Base-by-base conservation (phyloP, 83 land plant genomes). In the Larix sibirica region DNA sequence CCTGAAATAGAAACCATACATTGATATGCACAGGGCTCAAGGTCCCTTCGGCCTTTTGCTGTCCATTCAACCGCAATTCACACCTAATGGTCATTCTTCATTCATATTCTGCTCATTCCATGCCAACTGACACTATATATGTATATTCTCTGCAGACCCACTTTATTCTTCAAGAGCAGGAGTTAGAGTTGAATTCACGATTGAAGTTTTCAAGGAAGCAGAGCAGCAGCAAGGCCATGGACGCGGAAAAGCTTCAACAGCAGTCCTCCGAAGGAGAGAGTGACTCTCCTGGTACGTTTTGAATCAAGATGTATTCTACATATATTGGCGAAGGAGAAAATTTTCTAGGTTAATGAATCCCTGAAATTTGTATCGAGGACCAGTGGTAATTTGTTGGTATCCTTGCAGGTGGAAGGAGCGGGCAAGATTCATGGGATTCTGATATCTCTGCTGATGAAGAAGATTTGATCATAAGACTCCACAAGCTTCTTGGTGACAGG, bases 401-500 rank as follows among this genome's bases (percentile, higher is more conserved):
- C 38, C 20, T 38, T 36, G 44, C 50, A 70, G 75, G 21, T 20
- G n/a, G 50, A 40, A 1, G 50, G 23, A 70, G 21, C 4, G 40
- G 10, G 73, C 13, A 40, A 0, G 23, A 8, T 12, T 54, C 24
- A 70, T 69, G 74, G 10, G 21, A 8, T 70, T 70, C 50, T 70
- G 23, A 40, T 5, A 70, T 70, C 50, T 38, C 75, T 20, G 50
- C 4, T 0, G 75, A 38, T 20, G 75, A 70, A 21, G 75, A 70
- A 21, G 50, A 70, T 20, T 40, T 70, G 50, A 70, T 70, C 20
- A 38, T 70, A 8, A 70, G 75, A 70, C 75, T 70, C 42, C 50
- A 70, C 42, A 70, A 21, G 50, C 75, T 70, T 70, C 42, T 70
- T 20, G 75, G 50, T 70, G 50, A 70, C 75, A 70, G 50, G 75